These are phyloP conservation scores for Cutaneotrichosporon daszewskae DNA, from an alignment of 1,284 basidiomycete species.

Conservation along the genomic window DNA sequence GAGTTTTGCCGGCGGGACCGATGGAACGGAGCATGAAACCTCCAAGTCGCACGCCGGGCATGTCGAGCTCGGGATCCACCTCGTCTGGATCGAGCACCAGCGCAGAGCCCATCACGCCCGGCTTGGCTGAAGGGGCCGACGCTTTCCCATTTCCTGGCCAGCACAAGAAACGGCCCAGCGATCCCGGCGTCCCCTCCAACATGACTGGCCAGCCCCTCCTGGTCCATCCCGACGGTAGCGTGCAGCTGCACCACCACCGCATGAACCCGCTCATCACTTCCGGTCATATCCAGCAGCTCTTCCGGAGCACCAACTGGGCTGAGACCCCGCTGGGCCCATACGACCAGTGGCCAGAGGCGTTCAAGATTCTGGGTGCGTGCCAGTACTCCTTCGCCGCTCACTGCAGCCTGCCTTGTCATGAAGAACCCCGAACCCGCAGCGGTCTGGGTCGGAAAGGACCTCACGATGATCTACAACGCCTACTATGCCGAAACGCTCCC, in stretches of 20 bases:
- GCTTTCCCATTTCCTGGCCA: too few relatives aligned
- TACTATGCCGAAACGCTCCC: constrained; percentile 29
- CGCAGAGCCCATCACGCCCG: neutral
- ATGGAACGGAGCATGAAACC: too few relatives aligned
- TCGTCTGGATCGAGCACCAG: neutral
- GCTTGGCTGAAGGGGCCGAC: neutral
- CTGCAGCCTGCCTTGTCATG: too few relatives aligned
- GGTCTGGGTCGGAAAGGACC: constrained; percentile 41
- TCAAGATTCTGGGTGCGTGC: constrained; percentile 19
- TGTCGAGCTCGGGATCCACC: too few relatives aligned
- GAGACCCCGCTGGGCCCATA: constrained; percentile 34
- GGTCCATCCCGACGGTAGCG: neutral
- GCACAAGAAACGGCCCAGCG: too few relatives aligned
- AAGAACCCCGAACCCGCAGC: too few relatives aligned
- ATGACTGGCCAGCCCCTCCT: neutral
- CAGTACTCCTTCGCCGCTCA: constrained; percentile 35
- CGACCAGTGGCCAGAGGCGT: constrained; percentile 31
- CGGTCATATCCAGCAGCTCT: too few relatives aligned
- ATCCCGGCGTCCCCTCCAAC: neutral
- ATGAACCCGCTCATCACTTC: too few relatives aligned
- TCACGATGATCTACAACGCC: constrained; percentile 42
- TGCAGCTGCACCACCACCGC: too few relatives aligned
- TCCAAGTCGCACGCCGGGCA: too few relatives aligned
- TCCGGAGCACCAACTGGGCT: constrained; percentile 37
- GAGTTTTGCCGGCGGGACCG: too few relatives aligned